phyloP scores from a whole-genome alignment of 2,329 filamentous ascomycete genomes.

The Colletotrichum somersetense region DNA sequence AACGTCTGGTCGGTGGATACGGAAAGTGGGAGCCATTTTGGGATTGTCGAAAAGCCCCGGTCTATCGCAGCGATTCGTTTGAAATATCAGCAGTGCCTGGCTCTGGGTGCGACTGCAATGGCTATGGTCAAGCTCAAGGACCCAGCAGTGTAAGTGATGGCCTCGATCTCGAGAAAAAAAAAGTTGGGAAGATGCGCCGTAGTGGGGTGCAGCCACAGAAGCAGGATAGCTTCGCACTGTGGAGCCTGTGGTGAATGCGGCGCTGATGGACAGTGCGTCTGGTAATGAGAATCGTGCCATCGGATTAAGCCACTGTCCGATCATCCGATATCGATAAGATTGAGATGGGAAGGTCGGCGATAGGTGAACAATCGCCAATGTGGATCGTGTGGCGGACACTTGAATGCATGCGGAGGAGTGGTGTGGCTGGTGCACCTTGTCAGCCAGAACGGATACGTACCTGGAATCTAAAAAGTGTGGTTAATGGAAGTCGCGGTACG shows the following conservation, averaged over 20 bases:
- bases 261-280: conserved; percentile 13
- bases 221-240: conserved; percentile 6
- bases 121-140: conserved; percentile 18
- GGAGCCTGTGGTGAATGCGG: accelerated
- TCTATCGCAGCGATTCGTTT: not conserved
- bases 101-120: conserved; percentile 31
- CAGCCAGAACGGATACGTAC: not conserved
- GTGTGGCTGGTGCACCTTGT: not conserved
- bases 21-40: conserved; percentile 70
- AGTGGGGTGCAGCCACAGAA: conserved; percentile 29
- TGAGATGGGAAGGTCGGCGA: not conserved
- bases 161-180: conserved; percentile 39
- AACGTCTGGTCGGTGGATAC: conserved; percentile 74
- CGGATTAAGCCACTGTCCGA: conserved; percentile 26
- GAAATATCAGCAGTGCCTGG: conserved; percentile 9
- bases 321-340: conserved; percentile 21
- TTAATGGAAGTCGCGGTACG: conserved; percentile 42
- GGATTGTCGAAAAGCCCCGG: conserved; percentile 18
- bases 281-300: not conserved
- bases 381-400: not conserved
- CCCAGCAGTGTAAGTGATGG: conserved; percentile 36
- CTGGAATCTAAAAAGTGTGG: conserved; percentile 5
- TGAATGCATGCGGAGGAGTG: no score
- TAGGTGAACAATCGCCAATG: not conserved
- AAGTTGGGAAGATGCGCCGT: conserved; percentile 34